Evolutionary conservation across 129 eudicot species (phyloP), one percentile per base, ranked within the genome.

Genomic region (Pulicaria dysenterica): DNA sequence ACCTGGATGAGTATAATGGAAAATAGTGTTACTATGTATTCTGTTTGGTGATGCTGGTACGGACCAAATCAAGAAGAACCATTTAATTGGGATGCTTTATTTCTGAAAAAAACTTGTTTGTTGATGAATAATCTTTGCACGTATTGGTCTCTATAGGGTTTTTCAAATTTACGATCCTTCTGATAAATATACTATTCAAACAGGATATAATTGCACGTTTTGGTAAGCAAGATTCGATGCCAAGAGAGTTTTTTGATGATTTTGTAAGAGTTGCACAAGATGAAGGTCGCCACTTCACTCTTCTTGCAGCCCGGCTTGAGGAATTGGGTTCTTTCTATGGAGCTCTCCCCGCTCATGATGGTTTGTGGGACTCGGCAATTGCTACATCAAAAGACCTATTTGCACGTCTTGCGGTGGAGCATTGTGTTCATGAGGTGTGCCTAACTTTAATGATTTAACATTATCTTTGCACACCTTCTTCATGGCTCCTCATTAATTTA

Each of bases 191-290:
- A 12, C 13, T 9, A 5, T 39, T 34, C 3, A 56, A 60, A 49
- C 58, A 85, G 96, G 96, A 92, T 75, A 94, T 93, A 12, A 89
- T 89, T 78, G 96, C 97, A 51, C 96, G 98, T 44, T 94, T 94
- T 69, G 98, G 97, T 61, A 80, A 79, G 85, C 95, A 88, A 84
- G 93, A 87, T 85, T 82, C 81, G 9, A 90, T 94, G 98, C 98
- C 96, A 16, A 86, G 83, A 80, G 96, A 86, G 54, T 94, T 94
- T 74, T 90, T 94, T 82, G 83, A 92, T 3, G 98, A 94, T 80
- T 94, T 94, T 83, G 98, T 94, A 49, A 90, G 83, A 79, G 97
- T 90, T 77, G 98, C 97, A 12, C 96, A 94, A 79, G 98, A 94
- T 79, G 98, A 94, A 79, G 98, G 98, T 46, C 89, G 98, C 3